A percentile compares a stretch with the other conserved stretches of the same genome.
Conservation (phyloP, 495 filamentous ascomycete species). For the Xylaria intraflava region DNA sequence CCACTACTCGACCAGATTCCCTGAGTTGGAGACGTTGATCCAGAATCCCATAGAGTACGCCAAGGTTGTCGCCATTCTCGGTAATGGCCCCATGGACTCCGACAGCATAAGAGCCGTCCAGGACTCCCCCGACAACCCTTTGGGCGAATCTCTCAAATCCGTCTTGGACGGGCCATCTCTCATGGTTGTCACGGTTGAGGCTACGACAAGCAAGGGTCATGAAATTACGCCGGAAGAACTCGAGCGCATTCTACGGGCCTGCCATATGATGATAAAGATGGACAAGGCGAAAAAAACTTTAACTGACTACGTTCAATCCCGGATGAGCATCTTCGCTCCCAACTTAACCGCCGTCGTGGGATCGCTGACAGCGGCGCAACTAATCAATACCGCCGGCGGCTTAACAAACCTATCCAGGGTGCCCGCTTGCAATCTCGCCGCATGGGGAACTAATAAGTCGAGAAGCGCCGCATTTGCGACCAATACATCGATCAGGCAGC, state of each 20-base stretch:
- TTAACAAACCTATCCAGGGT: constrained; percentile 83
- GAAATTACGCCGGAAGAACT: constrained; percentile 70
- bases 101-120: constrained; percentile 69
- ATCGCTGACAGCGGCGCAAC: constrained; percentile 89
- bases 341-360: constrained; percentile 92
- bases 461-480: constrained; percentile 83
- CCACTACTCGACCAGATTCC: constrained; percentile 90
- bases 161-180: constrained; percentile 82
- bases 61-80: constrained; percentile 87
- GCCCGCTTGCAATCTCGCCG: constrained; percentile 84
- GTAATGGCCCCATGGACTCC: constrained; percentile 86
- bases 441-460: constrained; percentile 82
- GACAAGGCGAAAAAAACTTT: constrained; percentile 82
- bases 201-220: constrained; percentile 77
- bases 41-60: constrained; percentile 91
- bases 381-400: constrained; percentile 89
- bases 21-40: constrained; percentile 91
- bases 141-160: constrained; percentile 64
- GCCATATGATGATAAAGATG: constrained; percentile 78
- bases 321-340: constrained; percentile 92
- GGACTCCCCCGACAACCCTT: constrained; percentile 65
- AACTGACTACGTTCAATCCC: constrained; percentile 93
- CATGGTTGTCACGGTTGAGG: constrained; percentile 96
- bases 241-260: constrained; percentile 65
- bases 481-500: constrained; percentile 84